A percentile compares a stretch with the other conserved stretches of the same genome.
Evolutionary conservation across 78 protist species (phyloP).

Genomic region (Salpingoeca rosetta): DNA sequence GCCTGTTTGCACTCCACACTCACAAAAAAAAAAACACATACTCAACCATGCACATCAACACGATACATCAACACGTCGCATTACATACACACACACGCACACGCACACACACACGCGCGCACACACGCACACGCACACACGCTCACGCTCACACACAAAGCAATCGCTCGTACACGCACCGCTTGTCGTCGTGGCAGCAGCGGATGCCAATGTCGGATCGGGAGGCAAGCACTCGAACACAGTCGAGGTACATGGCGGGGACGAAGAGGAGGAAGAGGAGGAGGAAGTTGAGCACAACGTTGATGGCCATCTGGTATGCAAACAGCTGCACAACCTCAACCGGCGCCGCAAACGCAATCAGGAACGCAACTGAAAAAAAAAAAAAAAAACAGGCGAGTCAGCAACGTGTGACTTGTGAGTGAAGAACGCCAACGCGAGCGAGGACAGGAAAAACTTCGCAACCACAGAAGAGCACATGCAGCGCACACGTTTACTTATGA

Average conservation of each 20-base stretch:
- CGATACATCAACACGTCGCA: too few relatives aligned
- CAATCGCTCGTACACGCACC: too few relatives aligned
- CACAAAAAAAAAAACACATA: too few relatives aligned
- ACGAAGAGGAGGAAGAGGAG: neutral
- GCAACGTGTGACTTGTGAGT: neutral
- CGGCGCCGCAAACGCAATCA: neutral
- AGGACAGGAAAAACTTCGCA: too few relatives aligned
- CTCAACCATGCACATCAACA: too few relatives aligned
- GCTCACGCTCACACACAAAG: too few relatives aligned
- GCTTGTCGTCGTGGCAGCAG: neutral
- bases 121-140: too few relatives aligned
- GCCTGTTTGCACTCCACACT: too few relatives aligned
- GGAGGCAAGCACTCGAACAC: neutral
- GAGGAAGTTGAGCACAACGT: neutral
- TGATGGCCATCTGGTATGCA: neutral
- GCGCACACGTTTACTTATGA: too few relatives aligned
- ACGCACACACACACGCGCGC: too few relatives aligned
- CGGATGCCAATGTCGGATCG: neutral
- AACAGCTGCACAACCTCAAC: neutral
- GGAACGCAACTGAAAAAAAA: neutral
- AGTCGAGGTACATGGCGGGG: neutral
- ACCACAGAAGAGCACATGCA: too few relatives aligned
- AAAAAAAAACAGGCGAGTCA: neutral
- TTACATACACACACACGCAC: too few relatives aligned
- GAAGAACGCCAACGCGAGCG: neutral